Evolutionary conservation across 2,329 filamentous ascomycete species (phyloP).

Genomic region (Talaromyces sp.): DNA sequence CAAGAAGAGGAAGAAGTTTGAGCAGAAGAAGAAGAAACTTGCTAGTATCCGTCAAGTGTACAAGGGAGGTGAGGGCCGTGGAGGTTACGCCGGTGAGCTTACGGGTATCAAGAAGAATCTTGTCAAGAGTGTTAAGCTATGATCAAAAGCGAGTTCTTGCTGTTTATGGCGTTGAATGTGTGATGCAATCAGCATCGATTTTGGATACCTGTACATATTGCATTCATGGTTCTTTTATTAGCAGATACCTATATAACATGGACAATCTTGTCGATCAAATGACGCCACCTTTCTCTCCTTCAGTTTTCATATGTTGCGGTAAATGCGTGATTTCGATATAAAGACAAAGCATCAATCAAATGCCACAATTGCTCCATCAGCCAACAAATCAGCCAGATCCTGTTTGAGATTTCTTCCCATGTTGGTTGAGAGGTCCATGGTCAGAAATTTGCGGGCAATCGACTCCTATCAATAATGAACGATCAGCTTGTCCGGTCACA

Average conservation of each 20-base stretch:
- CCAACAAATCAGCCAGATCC: slow-evolving; percentile 7
- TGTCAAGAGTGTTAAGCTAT: slow-evolving; percentile 91
- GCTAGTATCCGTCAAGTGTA: slow-evolving; percentile 81
- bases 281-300: not conserved
- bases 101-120: slow-evolving; percentile 94
- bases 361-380: not conserved
- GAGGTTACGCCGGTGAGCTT: slow-evolving; percentile 85
- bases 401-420: not conserved
- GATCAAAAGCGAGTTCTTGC: slow-evolving; percentile 29
- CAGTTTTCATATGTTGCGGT: not conserved
- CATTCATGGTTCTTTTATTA: not conserved
- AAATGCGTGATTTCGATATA: not conserved
- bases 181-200: not conserved
- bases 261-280: not conserved
- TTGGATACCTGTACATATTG: slow-evolving; percentile 13
- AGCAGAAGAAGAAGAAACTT: slow-evolving; percentile 97
- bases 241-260: not conserved
- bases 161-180: not conserved
- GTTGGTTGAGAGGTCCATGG: slow-evolving; percentile 37
- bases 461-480: slow-evolving; percentile 48
- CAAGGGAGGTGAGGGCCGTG: slow-evolving; percentile 78
- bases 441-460: slow-evolving; percentile 60
- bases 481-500: not conserved
- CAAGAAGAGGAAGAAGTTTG: slow-evolving; percentile 96
- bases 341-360: not conserved